Conservation (phyloP, 2,329 filamentous ascomycete genomes). For the Exophiala mesophila region DNA sequence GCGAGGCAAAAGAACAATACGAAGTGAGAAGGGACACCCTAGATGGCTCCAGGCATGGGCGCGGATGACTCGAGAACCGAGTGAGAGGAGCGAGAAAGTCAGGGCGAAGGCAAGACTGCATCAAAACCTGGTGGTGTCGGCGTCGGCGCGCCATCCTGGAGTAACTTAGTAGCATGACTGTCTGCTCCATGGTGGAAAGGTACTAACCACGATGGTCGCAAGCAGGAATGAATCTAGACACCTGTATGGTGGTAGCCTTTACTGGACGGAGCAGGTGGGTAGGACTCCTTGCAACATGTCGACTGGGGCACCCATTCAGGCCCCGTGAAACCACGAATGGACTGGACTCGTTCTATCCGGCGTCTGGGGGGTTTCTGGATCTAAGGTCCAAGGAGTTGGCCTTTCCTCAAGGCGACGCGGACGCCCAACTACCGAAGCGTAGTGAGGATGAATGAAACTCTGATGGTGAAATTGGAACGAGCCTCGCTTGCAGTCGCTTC, state of each 20-base stretch:
- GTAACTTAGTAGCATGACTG: too few relatives aligned
- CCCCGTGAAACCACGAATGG: constrained; percentile 17
- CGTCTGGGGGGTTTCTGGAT: neutral
- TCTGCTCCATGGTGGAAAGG: constrained; percentile 4
- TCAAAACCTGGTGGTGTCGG: too few relatives aligned
- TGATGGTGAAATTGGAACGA: constrained; percentile 26
- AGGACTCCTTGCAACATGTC: neutral
- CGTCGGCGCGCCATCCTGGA: too few relatives aligned
- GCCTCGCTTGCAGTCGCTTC: constrained; percentile 26
- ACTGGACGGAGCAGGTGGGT: constrained; percentile 4
- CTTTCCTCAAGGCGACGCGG: constrained; percentile 21
- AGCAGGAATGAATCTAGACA: constrained; percentile 1
- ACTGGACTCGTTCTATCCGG: constrained; percentile 11
- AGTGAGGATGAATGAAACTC: constrained; percentile 5
- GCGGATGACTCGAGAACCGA: constrained; percentile 9
- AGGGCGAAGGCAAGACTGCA: constrained; percentile 6
- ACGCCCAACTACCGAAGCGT: constrained; percentile 24
- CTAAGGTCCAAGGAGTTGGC: constrained; percentile 1
- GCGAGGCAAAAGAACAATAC: constrained; percentile 14
- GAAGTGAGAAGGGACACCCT: constrained; percentile 5
- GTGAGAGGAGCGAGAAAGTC: too few relatives aligned
- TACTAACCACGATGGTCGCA: constrained; percentile 7
- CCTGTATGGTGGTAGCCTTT: constrained; percentile 7
- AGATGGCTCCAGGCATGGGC: constrained; percentile 5
- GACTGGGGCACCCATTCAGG: constrained; percentile 17